A percentile compares a stretch with the other conserved stretches of the same genome.
These are phyloP conservation scores for Keqinozyma sinolaborantium DNA, from an alignment of 1,139 yeast species.

Conservation along the genomic window DNA sequence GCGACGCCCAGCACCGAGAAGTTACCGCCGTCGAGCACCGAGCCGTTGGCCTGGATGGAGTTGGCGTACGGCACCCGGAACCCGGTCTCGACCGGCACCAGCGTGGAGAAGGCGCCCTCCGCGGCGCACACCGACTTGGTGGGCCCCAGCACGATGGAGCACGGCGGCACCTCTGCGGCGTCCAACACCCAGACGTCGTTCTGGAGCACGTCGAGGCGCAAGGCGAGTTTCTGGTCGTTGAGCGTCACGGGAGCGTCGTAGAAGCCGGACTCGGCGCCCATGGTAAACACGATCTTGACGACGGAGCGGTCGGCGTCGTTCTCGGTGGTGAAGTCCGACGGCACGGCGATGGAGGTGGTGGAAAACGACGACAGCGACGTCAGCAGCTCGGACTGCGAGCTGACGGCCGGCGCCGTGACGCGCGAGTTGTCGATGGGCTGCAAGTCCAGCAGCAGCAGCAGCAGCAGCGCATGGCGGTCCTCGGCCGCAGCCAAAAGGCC, in stretches of 20 bases:
- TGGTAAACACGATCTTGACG: conserved; percentile 19
- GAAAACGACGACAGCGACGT: too few relatives aligned
- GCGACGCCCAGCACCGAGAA: conserved; percentile 14
- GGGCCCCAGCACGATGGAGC: conserved; percentile 16
- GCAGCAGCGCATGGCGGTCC: too few relatives aligned
- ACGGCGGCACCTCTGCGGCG: conserved; percentile 18
- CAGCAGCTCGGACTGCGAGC: too few relatives aligned
- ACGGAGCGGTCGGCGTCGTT: conserved; percentile 12
- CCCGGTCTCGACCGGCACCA: conserved; percentile 14
- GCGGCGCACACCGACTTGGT: conserved; percentile 24
- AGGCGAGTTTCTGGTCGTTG: conserved; percentile 11
- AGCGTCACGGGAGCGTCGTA: conserved; percentile 14
- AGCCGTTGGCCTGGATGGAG: conserved; percentile 24
- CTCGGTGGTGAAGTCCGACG: conserved; percentile 14
- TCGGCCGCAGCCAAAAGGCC: too few relatives aligned
- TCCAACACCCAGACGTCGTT: conserved; percentile 38
- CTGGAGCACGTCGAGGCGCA: conserved; percentile 30
- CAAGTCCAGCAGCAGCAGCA: neutral
- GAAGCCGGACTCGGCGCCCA: conserved; percentile 9
- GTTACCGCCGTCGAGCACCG: conserved; percentile 20
- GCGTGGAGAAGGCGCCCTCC: conserved; percentile 20
- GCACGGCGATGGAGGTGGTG: conserved; percentile 7
- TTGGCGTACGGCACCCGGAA: conserved; percentile 26
- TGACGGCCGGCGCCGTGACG: too few relatives aligned
- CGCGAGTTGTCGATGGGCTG: too few relatives aligned